Percentiles rank a stretch among this genome's conserved stretches.
phyloP scores from a whole-genome alignment of 1,284 basidiomycete genomes.

The Bjerkandera adusta region DNA sequence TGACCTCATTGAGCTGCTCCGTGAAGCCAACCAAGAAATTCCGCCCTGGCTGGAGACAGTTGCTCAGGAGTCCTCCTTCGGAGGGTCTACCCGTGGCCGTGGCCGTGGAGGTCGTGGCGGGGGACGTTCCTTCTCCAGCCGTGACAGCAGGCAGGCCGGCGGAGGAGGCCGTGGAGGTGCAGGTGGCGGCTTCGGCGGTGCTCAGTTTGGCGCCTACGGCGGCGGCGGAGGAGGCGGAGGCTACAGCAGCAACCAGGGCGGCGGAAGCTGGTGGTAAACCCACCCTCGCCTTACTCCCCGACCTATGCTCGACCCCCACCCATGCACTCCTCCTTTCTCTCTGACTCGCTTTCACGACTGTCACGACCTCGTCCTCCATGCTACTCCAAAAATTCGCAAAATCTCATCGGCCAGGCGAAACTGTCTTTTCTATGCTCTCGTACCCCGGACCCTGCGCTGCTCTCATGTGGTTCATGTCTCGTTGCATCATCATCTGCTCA shows the following conservation, averaged over 20 bases:
- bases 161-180: conserved; percentile 37
- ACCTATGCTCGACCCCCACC: neutral
- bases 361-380: conserved; percentile 9
- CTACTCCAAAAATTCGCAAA: conserved; percentile 10
- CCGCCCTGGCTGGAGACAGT: conserved; percentile 92
- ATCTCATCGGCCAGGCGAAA: conserved; percentile 23
- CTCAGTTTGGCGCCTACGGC: conserved; percentile 30
- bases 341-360: conserved; percentile 4
- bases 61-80: conserved; percentile 78
- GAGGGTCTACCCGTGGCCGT: conserved; percentile 54
- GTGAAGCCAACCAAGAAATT: conserved; percentile 96
- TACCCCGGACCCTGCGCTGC: conserved; percentile 49
- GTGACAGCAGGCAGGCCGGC: conserved; percentile 46
- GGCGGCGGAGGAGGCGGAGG: conserved; percentile 32
- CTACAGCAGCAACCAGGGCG: conserved; percentile 34
- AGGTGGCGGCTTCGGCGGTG: conserved; percentile 38
- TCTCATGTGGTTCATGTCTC: conserved; percentile 54
- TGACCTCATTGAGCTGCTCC: conserved; percentile 89
- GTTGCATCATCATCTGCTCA: conserved; percentile 51
- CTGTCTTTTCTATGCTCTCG: conserved; percentile 22
- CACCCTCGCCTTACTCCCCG: neutral
- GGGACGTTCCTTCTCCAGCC: conserved; percentile 43
- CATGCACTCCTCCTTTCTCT: conserved; percentile 11
- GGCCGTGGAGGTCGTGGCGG: conserved; percentile 67
- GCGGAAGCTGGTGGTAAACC: conserved; percentile 46